A percentile compares a stretch with the other conserved stretches of the same genome.
These are phyloP conservation scores for Phylloporus scabripes DNA, from an alignment of 768 basidiomycete genomes.

Conservation along the genomic window DNA sequence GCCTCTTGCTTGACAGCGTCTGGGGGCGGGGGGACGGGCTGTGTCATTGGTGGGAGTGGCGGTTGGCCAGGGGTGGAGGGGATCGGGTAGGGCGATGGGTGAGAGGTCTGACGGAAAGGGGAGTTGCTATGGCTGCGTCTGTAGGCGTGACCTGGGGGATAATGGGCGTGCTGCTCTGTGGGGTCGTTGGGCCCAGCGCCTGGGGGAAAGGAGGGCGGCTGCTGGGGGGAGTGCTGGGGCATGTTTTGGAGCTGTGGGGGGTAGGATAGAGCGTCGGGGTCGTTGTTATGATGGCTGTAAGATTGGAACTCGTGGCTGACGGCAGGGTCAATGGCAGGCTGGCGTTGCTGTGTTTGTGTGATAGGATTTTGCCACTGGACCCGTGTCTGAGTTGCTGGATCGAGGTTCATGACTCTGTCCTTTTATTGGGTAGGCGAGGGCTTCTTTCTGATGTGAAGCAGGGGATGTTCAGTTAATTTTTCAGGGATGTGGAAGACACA, in stretches of 20 bases:
- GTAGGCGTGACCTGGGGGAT: constrained; percentile 30
- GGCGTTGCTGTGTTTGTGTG: constrained; percentile 31
- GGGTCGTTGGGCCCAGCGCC: constrained; percentile 33
- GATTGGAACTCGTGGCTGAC: constrained; percentile 31
- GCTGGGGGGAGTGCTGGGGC: constrained; percentile 25
- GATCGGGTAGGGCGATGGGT: constrained; percentile 37
- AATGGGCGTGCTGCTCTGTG: constrained; percentile 32
- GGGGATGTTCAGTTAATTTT: constrained; percentile 17
- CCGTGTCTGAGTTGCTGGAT: constrained; percentile 31
- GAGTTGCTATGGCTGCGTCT: constrained; percentile 30
- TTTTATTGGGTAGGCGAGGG: constrained; percentile 25
- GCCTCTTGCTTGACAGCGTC: constrained; percentile 38
- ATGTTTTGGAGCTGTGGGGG: constrained; percentile 28
- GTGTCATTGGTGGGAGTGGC: constrained; percentile 25
- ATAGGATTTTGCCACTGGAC: constrained; percentile 31
- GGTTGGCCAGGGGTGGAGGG: constrained; percentile 27
- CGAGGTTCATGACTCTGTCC: constrained; percentile 31
- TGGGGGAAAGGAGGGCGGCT: constrained; percentile 29
- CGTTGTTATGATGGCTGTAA: constrained; percentile 27
- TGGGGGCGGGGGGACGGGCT: constrained; percentile 12
- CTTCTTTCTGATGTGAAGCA: constrained; percentile 33
- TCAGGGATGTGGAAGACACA: constrained; percentile 11
- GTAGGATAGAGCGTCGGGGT: constrained; percentile 22
- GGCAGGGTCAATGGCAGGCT: constrained; percentile 31
- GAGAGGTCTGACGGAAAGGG: constrained; percentile 35